Conservation (phyloP, 352 stramenopile genomes). For the Phytopythium mirpurense region DNA sequence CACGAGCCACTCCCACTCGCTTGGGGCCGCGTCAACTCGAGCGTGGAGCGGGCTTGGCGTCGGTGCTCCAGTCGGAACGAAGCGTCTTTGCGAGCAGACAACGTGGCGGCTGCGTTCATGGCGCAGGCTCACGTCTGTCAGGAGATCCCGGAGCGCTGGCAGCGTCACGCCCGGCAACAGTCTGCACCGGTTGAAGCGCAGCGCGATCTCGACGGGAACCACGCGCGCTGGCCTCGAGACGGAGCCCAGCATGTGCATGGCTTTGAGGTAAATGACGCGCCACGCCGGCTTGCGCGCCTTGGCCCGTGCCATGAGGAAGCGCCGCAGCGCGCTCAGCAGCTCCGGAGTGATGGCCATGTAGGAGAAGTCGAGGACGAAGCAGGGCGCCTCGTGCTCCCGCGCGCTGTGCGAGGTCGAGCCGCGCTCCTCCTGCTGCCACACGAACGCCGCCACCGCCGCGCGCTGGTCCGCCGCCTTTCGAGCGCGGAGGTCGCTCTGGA, state of each 20-base stretch:
- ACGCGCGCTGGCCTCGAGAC: background rate
- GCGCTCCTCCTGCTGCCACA: background rate
- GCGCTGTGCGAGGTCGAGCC: background rate
- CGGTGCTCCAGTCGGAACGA: background rate
- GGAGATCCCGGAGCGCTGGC: background rate
- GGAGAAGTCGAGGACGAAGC: constrained; percentile 36
- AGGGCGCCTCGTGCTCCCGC: constrained; percentile 13
- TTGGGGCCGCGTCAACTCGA: background rate
- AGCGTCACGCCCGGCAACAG: constrained; percentile 1
- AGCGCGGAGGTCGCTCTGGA: background rate
- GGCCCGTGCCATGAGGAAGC: constrained; percentile 16
- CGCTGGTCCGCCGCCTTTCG: background rate
- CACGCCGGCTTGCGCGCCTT: constrained; percentile 10
- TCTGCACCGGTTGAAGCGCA: constrained; percentile 23
- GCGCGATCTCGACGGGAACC: constrained; percentile 16
- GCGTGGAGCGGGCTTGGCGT: background rate
- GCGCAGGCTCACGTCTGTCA: constrained; percentile 1
- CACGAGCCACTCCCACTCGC: constrained; percentile 5
- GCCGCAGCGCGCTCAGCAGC: constrained; percentile 19
- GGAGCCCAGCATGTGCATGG: constrained; percentile 17
- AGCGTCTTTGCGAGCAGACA: background rate
- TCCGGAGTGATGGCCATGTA: constrained; percentile 21
- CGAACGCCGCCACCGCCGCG: background rate
- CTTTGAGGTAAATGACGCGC: constrained; percentile 20
- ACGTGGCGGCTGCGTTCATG: background rate